These are phyloP conservation scores for Imleria badia DNA, from an alignment of 768 basidiomycete genomes.

Conservation along the genomic window DNA sequence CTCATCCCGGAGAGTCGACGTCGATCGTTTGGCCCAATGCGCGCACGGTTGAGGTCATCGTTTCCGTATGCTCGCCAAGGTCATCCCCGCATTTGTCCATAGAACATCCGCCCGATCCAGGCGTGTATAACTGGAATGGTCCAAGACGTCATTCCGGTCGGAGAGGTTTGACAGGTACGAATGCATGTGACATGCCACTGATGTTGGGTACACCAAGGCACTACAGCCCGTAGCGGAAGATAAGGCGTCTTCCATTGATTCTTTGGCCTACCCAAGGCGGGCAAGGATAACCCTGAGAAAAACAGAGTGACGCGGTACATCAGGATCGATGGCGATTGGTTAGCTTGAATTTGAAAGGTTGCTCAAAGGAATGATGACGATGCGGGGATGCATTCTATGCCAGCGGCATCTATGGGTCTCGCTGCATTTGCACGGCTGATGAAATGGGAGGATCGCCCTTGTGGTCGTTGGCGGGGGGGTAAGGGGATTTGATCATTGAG, in stretches of 20 bases:
- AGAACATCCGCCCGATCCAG: background rate
- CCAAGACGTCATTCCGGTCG: constrained; percentile 7
- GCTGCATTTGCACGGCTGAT: background rate
- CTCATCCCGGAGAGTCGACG: background rate
- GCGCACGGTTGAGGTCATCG: constrained; percentile 7
- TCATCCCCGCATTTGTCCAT: background rate
- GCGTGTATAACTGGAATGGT: constrained; percentile 1
- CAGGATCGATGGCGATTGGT: background rate
- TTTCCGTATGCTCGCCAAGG: constrained; percentile 1
- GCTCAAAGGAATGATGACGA: background rate
- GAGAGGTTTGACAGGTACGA: background rate
- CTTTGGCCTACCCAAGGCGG: background rate
- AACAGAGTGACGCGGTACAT: background rate
- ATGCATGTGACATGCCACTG: background rate
- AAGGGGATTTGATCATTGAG: background rate
- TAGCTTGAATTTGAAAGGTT: background rate
- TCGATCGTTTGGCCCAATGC: constrained; percentile 7
- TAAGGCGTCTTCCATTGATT: background rate
- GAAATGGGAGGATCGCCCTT: background rate
- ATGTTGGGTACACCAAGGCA: background rate
- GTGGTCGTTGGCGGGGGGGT: background rate
- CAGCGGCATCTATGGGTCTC: background rate
- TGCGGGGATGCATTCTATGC: background rate
- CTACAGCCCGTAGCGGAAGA: background rate
- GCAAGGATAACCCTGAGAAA: too few species aligned